A percentile compares a stretch with the other conserved stretches of the same genome.
Conservation (phyloP, 352 stramenopile species). For the Blastocystis sp. region DNA sequence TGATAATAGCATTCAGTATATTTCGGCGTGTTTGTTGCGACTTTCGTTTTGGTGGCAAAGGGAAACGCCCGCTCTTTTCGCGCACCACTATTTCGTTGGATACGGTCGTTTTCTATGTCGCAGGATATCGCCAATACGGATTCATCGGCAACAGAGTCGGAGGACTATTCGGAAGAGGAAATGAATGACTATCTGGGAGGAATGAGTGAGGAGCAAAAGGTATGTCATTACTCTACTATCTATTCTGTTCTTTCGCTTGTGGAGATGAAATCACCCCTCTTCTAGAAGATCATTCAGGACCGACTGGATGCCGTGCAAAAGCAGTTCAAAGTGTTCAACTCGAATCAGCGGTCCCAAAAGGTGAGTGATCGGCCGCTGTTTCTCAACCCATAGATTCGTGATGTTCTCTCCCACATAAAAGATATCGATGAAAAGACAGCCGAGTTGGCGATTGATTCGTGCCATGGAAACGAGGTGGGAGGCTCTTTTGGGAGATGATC, state of each 20-base stretch:
- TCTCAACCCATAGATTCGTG: not conserved
- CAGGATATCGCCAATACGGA: not conserved
- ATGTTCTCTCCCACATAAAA: constrained; percentile 46
- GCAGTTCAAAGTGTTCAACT: constrained; percentile 50
- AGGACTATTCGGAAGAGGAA: constrained; percentile 34
- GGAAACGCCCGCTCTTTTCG: not conserved
- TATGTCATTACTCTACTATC: not conserved
- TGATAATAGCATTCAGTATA: constrained; percentile 10
- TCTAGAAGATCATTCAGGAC: constrained; percentile 40
- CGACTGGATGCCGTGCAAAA: constrained; percentile 10
- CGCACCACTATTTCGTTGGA: not conserved
- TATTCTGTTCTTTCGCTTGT: not conserved
- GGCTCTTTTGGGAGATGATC: not conserved
- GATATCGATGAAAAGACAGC: constrained; percentile 56
- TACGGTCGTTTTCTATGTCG: not conserved
- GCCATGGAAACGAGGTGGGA: constrained; percentile 31
- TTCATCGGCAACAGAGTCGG: constrained; percentile 6
- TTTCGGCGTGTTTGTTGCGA: not conserved
- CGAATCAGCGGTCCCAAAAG: constrained; percentile 55
- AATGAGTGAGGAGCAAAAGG: constrained; percentile 44
- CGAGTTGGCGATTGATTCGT: constrained; percentile 46
- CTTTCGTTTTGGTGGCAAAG: not conserved
- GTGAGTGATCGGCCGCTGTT: not conserved
- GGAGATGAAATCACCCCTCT: not conserved
- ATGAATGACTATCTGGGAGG: constrained; percentile 6